Evolutionary conservation across 768 basidiomycete genomes (phyloP).

Genomic region (Kwoniella shandongensis): DNA sequence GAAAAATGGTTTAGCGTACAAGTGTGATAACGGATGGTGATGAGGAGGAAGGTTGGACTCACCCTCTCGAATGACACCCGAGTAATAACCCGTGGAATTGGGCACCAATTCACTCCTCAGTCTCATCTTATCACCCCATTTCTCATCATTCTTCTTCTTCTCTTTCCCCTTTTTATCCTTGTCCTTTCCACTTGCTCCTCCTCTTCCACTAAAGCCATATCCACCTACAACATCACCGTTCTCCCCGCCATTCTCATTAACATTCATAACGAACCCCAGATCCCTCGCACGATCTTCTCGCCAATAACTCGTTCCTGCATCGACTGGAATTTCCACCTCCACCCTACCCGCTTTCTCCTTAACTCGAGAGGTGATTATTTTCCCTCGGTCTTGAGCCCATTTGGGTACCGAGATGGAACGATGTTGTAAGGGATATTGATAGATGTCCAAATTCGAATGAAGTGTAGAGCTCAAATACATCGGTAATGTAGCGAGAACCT

Average conservation of each 20-base stretch:
- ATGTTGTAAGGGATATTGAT: conserved; percentile 52
- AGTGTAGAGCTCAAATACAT: conserved; percentile 51
- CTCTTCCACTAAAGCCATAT: conserved; percentile 34
- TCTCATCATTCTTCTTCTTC: conserved; percentile 36
- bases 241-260: conserved; percentile 26
- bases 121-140: conserved; percentile 50
- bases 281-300: conserved; percentile 50
- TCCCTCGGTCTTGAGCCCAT: conserved; percentile 40
- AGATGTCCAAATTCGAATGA: conserved; percentile 44
- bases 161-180: conserved; percentile 38
- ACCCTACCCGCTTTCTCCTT: conserved; percentile 48
- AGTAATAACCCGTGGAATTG: conserved; percentile 50
- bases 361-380: conserved; percentile 44
- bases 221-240: conserved; percentile 33
- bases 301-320: conserved; percentile 47
- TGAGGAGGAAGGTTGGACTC: conserved; percentile 7
- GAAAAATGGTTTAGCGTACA: too few species aligned
- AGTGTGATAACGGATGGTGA: too few species aligned
- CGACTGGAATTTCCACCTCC: conserved; percentile 53
- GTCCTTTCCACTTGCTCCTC: conserved; percentile 15
- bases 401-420: conserved; percentile 33
- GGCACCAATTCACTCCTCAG: conserved; percentile 52
- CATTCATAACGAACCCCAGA: conserved; percentile 43
- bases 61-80: conserved; percentile 52
- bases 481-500: conserved; percentile 44